Evolutionary conservation across 1,284 basidiomycete species (phyloP).

Genomic region (Puccinia triticina): DNA sequence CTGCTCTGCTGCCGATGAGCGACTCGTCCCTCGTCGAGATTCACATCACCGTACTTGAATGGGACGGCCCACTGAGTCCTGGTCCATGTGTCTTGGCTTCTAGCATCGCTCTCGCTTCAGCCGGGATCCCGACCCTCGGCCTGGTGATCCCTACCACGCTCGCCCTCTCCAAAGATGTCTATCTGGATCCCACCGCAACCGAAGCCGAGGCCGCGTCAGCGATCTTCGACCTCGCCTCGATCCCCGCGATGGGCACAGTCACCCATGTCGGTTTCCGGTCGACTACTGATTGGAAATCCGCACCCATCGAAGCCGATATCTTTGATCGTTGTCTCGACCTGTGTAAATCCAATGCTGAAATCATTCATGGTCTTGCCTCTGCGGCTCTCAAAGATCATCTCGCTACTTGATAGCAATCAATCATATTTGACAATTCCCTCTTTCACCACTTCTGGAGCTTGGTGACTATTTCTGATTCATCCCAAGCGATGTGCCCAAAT

Average conservation of each 20-base stretch:
- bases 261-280: slow-evolving; percentile 32
- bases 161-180: background rate
- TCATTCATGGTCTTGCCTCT: slow-evolving; percentile 20
- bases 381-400: slow-evolving; percentile 25
- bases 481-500: background rate
- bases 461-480: background rate
- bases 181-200: slow-evolving; percentile 21
- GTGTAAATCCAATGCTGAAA: slow-evolving; percentile 10
- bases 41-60: slow-evolving; percentile 37
- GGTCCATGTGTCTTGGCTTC: slow-evolving; percentile 20
- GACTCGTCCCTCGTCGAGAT: slow-evolving; percentile 22
- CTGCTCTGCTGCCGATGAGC: slow-evolving; percentile 16
- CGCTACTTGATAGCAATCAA: background rate
- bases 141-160: slow-evolving; percentile 26
- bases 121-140: slow-evolving; percentile 19
- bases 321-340: slow-evolving; percentile 30
- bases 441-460: background rate
- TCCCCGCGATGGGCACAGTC: slow-evolving; percentile 26
- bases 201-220: slow-evolving; percentile 10
- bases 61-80: slow-evolving; percentile 3
- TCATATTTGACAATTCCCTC: background rate
- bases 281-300: slow-evolving; percentile 15
- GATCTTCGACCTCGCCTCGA: slow-evolving; percentile 12
- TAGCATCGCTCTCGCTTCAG: slow-evolving; percentile 23
- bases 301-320: background rate